Evolutionary conservation across 2,329 filamentous ascomycete genomes (phyloP), one percentile per base, ranked within the genome.

Genomic region (Xylaria sp.): DNA sequence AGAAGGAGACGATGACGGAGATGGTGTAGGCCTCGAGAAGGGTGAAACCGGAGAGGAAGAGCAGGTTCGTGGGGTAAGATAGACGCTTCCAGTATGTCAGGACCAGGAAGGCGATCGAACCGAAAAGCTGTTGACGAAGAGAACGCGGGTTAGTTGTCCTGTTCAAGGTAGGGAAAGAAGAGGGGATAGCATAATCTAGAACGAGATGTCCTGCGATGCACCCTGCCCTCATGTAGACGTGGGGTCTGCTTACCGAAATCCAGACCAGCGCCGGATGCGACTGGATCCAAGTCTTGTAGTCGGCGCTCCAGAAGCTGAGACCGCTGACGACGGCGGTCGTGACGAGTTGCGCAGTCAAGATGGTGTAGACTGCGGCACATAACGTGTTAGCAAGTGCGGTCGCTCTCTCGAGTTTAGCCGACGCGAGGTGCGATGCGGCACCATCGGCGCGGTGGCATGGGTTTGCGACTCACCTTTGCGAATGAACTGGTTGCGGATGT

Each of bases 71-170:
- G 0, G 95, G 95, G 78, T 97, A 97, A 23, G 91, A 94, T 79
- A 95, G 94, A 80, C 92, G 91, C 81, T 97, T 97, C 92, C 93
- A 97, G 83, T 89, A 97, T 37, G 94, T 97, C 63, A 95, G 83
- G 70, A 91, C 82, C 86, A 97, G 90, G 80, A 96, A 93, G 67
- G 83, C 89, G 74, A 96, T 89, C 61, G 93, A 87, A 67, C 92
- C 91, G 76, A 96, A 86, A 71, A 97, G 85, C 80, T 88, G 61
- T 52, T 43, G 5, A 3, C 11, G 25, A 37, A 33, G 17, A 50
- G 5, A 5, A n/a, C 8, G 53, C 28, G 33, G 23, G 61, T 68
- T 58, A 68, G 66, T 53, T 35, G n/a, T 12, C 14, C 53, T 17
- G 19, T 42, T 25, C 46, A 7, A 35, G 7, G 19, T 46, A 7